Base-by-base conservation (phyloP, 768 basidiomycete species). In the Piloderma croceum region DNA sequence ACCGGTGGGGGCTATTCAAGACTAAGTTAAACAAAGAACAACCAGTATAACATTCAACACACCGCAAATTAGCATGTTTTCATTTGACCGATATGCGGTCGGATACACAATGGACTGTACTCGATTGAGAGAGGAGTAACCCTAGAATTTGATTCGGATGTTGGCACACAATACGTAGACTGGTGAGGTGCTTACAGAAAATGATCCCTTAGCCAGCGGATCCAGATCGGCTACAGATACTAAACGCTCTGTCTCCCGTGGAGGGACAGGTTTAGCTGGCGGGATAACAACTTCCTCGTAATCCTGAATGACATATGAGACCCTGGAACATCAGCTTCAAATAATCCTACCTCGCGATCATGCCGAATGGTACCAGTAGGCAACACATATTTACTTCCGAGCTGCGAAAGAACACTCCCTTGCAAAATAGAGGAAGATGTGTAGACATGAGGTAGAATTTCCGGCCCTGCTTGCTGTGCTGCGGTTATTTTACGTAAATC, bases 41-140 rank as follows among this genome's bases (percentile, higher is more conserved):
- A 25, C n/a, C n/a, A n/a, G n/a, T n/a, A n/a, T n/a, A n/a, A n/a
- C n/a, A n/a, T n/a, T n/a, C 34, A 23, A 62, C 74, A 46, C 53
- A 88, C 88, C 90, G 55, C 90, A 93, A 25, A 99, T 74, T 19
- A 99, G 79, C 68, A 99, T 76, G 56, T 99, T 99, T 63, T 97
- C 96, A 49, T 96, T 98, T 1, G 90, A 83, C n/a, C 76, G 69
- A 61, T 94, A 97, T 1, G 93, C 96, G 3, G 88, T 89, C 0
- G 86, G 83, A 63, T 84, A 97, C 15, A 98, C 83, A 45, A 97
- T 90, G 1, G 90, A 93, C 57, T 99, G 96, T 43, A 99, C 85
- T 47, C 96, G 76, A 58, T 99, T 99, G 47, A 99, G 69, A 7
- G 81, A 71, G 23, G 71, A 66, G 54, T 98, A 99, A 21, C 87